These are phyloP conservation scores for Fennellomyces sp. DNA, from an alignment of 371 early-diverging fungal species.

Conservation along the genomic window DNA sequence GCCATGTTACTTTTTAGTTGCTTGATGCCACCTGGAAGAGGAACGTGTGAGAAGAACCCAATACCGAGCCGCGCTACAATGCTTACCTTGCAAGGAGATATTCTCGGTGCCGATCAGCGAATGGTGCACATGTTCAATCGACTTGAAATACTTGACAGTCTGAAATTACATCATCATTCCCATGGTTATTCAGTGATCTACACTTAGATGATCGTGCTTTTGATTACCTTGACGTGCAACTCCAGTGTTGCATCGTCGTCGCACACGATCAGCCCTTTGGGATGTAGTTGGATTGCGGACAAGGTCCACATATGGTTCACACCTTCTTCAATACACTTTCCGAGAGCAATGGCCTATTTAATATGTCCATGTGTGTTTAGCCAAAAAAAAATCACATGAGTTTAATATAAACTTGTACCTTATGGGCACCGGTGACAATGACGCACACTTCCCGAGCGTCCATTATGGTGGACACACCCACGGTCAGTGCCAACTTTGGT, in stretches of 20 bases:
- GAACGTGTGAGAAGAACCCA: neutral
- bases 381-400: neutral
- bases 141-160: conserved; percentile 91
- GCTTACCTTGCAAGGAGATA: conserved; percentile 73
- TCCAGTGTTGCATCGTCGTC: conserved; percentile 86
- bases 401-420: conserved; percentile 19
- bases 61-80: neutral
- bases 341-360: conserved; percentile 54
- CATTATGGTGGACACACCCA: conserved; percentile 80
- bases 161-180: neutral
- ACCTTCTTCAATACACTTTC: conserved; percentile 80
- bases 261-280: conserved; percentile 79
- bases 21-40: neutral
- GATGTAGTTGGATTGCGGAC: conserved; percentile 82
- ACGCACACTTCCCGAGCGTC: conserved; percentile 85
- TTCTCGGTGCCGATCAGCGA: conserved; percentile 81
- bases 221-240: conserved; percentile 70
- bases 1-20: neutral
- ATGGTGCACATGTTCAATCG: conserved; percentile 87
- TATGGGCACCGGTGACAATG: conserved; percentile 82
- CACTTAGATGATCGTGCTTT: neutral
- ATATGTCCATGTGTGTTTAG: neutral
- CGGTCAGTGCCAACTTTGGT: conserved; percentile 72
- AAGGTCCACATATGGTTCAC: conserved; percentile 90
- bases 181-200: neutral